Conservation (phyloP, 371 early-diverging fungal species). For the Mucor ambiguus region DNA sequence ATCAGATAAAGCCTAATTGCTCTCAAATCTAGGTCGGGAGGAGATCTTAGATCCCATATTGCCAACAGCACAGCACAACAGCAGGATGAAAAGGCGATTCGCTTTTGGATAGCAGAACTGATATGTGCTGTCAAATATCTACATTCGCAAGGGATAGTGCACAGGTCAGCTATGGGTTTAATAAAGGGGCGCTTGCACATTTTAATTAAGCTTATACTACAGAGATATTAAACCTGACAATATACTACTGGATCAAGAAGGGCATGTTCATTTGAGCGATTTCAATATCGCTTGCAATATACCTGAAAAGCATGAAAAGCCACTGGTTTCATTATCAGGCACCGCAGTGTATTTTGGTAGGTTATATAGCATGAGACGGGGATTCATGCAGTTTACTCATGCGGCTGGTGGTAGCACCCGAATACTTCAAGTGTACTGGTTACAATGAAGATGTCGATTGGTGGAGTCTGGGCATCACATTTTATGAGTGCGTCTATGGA, state of each 20-base stretch:
- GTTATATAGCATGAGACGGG: not conserved
- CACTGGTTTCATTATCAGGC: conserved; percentile 67
- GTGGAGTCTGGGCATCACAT: conserved; percentile 85
- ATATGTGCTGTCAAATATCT: conserved; percentile 70
- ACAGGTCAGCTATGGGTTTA: conserved; percentile 38
- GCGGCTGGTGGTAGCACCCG: conserved; percentile 62
- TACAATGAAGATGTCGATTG: conserved; percentile 76
- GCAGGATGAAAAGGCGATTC: conserved; percentile 64
- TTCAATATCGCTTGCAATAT: conserved; percentile 72
- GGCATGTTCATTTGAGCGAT: conserved; percentile 74
- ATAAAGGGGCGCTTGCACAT: not conserved
- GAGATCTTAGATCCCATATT: conserved; percentile 79
- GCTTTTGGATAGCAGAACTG: conserved; percentile 75
- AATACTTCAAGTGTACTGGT: conserved; percentile 62
- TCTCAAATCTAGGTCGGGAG: conserved; percentile 58
- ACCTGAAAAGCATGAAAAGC: conserved; percentile 33
- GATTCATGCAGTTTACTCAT: not conserved
- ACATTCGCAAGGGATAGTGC: conserved; percentile 72
- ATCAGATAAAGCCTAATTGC: not conserved
- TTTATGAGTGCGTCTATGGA: conserved; percentile 68
- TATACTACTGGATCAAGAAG: conserved; percentile 68
- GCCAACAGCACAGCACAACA: conserved; percentile 38
- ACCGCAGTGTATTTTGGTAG: conserved; percentile 74
- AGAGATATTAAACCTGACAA: conserved; percentile 82
- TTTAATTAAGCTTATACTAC: not conserved